phyloP scores from a whole-genome alignment of 2,329 filamentous ascomycete genomes.

The Fusarium oligoseptatum region DNA sequence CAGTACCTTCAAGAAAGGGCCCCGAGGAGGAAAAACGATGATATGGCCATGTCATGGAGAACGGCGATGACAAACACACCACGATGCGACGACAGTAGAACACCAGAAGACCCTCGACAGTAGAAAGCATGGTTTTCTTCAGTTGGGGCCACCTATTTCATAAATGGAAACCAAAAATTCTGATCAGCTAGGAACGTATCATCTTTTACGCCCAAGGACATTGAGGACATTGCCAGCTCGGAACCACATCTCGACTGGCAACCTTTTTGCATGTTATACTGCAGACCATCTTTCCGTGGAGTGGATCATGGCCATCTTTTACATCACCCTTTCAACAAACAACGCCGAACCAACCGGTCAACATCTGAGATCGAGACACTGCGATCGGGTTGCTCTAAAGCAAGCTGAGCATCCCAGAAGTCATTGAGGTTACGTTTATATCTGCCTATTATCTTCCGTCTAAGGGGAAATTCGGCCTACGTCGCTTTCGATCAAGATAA shows the following conservation, averaged over 20 bases:
- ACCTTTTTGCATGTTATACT: neutral
- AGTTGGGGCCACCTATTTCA: neutral
- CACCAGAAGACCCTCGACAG: neutral
- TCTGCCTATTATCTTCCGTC: neutral
- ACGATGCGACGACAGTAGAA: neutral
- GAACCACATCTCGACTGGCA: neutral
- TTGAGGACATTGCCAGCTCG: neutral
- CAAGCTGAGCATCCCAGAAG: neutral
- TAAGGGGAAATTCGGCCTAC: neutral
- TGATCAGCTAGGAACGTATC: neutral
- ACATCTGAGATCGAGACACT: neutral
- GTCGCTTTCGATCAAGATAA: neutral
- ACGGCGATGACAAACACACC: neutral
- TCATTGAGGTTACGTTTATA: neutral
- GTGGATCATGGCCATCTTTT: neutral
- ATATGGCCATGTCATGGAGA: neutral
- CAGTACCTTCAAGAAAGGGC: too few species aligned
- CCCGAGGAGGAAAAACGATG: neutral
- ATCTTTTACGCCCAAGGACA: neutral
- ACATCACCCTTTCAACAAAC: neutral
- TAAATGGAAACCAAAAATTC: neutral
- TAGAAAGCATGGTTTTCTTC: neutral
- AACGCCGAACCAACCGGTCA: neutral
- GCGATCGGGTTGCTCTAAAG: neutral
- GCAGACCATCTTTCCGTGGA: neutral